Evolutionary conservation across 176 grass and related monocot species (phyloP).

Genomic region (Pharus latifolius): DNA sequence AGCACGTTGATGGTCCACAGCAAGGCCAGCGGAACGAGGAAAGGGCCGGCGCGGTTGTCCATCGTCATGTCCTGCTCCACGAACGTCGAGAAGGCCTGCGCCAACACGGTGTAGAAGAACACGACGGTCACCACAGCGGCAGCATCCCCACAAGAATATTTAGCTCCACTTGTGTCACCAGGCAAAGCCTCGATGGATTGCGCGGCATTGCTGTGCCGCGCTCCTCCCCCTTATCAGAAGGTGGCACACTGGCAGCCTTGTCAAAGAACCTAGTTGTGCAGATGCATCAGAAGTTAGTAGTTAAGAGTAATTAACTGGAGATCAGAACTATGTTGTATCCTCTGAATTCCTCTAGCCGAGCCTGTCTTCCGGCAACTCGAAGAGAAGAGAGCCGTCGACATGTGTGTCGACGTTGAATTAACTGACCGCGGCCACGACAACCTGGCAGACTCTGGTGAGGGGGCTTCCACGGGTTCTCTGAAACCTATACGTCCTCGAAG

Average conservation of each 20-base stretch:
- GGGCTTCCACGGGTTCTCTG: constrained; percentile 13
- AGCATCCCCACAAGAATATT: constrained; percentile 17
- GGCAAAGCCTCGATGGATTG: constrained; percentile 9
- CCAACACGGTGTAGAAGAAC: constrained; percentile 3
- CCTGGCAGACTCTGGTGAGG: constrained; percentile 16
- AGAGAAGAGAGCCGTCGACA: background rate
- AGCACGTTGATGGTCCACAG: constrained; percentile 6
- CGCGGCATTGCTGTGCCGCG: background rate
- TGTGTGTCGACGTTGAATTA: background rate
- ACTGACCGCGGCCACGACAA: constrained; percentile 9
- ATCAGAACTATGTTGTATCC: background rate
- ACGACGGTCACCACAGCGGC: background rate
- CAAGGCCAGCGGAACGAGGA: constrained; percentile 6
- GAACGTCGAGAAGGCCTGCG: constrained; percentile 12
- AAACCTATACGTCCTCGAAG: constrained; percentile 11
- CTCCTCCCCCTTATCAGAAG: background rate
- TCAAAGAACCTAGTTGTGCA: constrained; percentile 19
- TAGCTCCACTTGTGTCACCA: constrained; percentile 14
- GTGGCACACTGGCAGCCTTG: constrained; percentile 7
- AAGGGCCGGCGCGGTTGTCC: background rate
- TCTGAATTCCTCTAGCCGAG: background rate
- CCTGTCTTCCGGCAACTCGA: background rate
- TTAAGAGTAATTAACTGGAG: background rate
- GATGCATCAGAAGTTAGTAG: background rate
- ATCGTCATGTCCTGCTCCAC: constrained; percentile 20